Conservation (phyloP, 139 green algal species). For the Limnomonas spitsbergensis region DNA sequence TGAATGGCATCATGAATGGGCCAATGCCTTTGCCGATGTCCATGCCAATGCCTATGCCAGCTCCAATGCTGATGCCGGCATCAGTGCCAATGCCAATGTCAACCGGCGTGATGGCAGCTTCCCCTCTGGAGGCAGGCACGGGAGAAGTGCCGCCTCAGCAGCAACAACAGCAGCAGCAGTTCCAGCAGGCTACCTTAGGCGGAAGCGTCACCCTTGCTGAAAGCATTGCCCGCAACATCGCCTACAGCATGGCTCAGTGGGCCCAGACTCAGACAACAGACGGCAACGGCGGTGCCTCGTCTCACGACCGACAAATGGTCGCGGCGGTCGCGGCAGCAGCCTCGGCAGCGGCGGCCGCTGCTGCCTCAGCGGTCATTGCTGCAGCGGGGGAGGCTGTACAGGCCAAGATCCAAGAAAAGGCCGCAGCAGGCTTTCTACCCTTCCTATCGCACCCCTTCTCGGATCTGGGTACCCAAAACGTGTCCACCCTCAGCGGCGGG, state of each 20-base stretch:
- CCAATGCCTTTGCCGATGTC: too few relatives aligned
- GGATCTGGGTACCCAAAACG: too few relatives aligned
- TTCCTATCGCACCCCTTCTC: conserved; percentile 34
- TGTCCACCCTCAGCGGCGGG: too few relatives aligned
- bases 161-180: too few relatives aligned
- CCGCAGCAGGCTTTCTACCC: conserved; percentile 36
- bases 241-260: conserved; percentile 49
- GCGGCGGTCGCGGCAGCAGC: conserved; percentile 63
- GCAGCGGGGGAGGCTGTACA: conserved; percentile 66
- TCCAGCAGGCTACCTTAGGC: too few relatives aligned
- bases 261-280: conserved; percentile 20
- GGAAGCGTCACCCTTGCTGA: conserved; percentile 36
- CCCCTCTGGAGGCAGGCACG: too few relatives aligned
- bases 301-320: conserved; percentile 47
- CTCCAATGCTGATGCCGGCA: too few relatives aligned
- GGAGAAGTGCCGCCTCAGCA: too few relatives aligned
- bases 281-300: background rate
- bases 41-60: too few relatives aligned
- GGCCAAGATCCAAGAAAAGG: conserved; percentile 57
- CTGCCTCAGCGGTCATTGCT: conserved; percentile 66
- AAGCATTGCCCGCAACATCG: conserved; percentile 44
- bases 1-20: too few relatives aligned
- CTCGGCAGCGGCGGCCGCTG: conserved; percentile 58
- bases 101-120: too few relatives aligned
- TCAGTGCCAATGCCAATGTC: too few relatives aligned